Conservation (phyloP, 73 alveolate genomes). For the Uronychia setigera region DNA sequence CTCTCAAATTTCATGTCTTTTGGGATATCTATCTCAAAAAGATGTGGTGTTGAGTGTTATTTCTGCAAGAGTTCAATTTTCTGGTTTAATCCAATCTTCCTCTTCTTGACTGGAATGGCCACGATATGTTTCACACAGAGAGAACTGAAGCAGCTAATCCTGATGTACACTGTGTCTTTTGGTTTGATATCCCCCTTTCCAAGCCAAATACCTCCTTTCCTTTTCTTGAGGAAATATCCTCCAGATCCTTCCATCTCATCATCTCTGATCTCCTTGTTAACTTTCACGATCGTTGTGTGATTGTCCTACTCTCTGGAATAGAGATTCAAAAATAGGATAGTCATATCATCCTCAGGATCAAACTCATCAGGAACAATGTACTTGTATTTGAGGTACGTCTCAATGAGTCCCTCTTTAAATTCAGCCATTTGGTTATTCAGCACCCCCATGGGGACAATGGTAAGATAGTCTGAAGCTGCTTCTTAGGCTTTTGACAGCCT, state of each 20-base stretch:
- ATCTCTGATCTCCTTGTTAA: background rate
- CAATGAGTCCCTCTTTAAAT: background rate
- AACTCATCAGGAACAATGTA: background rate
- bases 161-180: background rate
- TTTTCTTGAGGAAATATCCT: background rate
- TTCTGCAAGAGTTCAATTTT: background rate
- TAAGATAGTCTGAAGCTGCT: no score
- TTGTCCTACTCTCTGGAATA: background rate
- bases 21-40: background rate
- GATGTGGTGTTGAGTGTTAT: background rate
- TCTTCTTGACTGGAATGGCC: background rate
- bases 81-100: background rate
- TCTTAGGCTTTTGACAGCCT: no score
- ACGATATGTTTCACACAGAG: background rate
- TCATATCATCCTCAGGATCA: background rate
- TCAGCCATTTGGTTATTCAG: no score
- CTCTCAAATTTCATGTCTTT: background rate
- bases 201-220: background rate
- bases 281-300: background rate
- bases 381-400: background rate
- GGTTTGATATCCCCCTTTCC: background rate
- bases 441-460: no score
- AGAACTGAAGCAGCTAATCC: background rate
- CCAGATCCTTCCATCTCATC: background rate
- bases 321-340: background rate